Evolutionary conservation across 108 stramenopile genomes (phyloP), one percentile per base, ranked within the genome.

Genomic region (Nannochloropsis gaditana): DNA sequence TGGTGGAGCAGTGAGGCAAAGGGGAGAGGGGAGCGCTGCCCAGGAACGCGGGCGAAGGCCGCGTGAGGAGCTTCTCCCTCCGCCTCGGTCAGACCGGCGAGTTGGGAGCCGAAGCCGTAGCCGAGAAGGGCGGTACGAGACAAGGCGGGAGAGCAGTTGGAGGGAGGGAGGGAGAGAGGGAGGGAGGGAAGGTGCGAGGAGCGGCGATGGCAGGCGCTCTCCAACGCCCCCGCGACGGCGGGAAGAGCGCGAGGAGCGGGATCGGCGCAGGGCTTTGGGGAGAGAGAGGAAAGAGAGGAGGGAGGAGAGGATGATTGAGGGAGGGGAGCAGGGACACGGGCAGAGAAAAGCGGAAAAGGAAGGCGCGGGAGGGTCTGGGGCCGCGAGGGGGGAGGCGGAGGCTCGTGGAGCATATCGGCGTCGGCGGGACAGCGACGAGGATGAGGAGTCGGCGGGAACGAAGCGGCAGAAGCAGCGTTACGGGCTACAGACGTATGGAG

Each of bases 191-290:
- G 8, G 59, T 4, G 59, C 19, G 59, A 73, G 59, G 59, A n/a
- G 59, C 15, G 59, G 59, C 4, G 2, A 0, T 2, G 19, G 8
- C n/a, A 15, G 59, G 15, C 59, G 59, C 19, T 73, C 59, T n/a
- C 59, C 59, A n/a, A 73, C 59, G 2, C 59, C 59, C 59, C 59
- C 59, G 59, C 59, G 59, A n/a, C 59, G 59, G 4, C 15, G 59
- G 6, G 59, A 73, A 8, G 59, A 73, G n/a, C 15, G 59, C 19
- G 59, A 73, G 59, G n/a, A 6, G 59, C 15, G 59, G 59, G 59
- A 73, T n/a, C 59, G 59, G 59, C 3, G n/a, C 59, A 15, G 59
- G 59, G 59, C 59, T n/a, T 73, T 73, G 59, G 59, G n/a, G 59
- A 15, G 8, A 73, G 59, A n/a, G 6, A 73, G 59, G 59, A 2